These are phyloP conservation scores for Eremochloa ophiuroides DNA, from an alignment of 176 grass and related monocot genomes.

Conservation along the genomic window DNA sequence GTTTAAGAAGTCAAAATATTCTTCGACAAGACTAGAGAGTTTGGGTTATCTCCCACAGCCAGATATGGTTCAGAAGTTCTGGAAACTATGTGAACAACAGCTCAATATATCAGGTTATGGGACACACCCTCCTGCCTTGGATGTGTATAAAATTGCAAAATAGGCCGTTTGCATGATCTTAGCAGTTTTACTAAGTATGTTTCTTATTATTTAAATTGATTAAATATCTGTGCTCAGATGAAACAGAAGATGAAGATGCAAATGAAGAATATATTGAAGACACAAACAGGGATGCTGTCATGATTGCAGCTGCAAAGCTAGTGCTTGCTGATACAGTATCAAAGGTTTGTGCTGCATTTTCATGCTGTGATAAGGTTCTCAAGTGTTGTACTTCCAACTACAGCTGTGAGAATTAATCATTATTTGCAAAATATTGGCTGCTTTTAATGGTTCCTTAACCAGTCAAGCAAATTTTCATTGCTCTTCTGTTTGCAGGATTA, in stretches of 20 bases:
- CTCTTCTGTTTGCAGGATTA: slow-evolving; percentile 61
- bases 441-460: not conserved
- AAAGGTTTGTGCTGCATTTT: slow-evolving; percentile 59
- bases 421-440: not conserved
- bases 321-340: slow-evolving; percentile 74
- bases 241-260: slow-evolving; percentile 98
- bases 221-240: slow-evolving; percentile 56
- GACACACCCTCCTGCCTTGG: not conserved
- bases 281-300: slow-evolving; percentile 84
- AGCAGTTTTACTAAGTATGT: slow-evolving; percentile 12
- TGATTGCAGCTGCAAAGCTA: slow-evolving; percentile 91
- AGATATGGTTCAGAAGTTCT: slow-evolving; percentile 79
- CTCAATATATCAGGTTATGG: slow-evolving; percentile 71
- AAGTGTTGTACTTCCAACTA: slow-evolving; percentile 16
- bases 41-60: slow-evolving; percentile 74
- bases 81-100: slow-evolving; percentile 85
- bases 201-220: slow-evolving; percentile 21
- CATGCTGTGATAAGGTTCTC: slow-evolving; percentile 7
- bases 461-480: not conserved
- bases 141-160: not conserved
- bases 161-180: slow-evolving; percentile 13
- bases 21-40: slow-evolving; percentile 72
- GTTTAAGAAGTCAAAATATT: slow-evolving; percentile 88
- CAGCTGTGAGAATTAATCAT: slow-evolving; percentile 5
- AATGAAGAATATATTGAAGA: slow-evolving; percentile 98